These are phyloP conservation scores for Ehretia macrophylla DNA, from an alignment of 257 asterid genomes.

Conservation along the genomic window DNA sequence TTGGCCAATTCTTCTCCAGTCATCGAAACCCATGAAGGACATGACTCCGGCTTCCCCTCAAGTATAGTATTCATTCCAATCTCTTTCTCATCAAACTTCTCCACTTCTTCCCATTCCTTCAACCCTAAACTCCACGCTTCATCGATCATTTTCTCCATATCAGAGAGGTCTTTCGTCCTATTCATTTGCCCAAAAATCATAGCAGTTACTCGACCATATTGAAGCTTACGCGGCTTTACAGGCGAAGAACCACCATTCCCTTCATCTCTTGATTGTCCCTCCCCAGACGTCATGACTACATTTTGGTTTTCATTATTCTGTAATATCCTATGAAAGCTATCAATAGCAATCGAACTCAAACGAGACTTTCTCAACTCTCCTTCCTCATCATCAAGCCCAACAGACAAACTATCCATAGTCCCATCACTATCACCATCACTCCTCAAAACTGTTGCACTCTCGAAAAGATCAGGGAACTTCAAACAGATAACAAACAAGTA, in stretches of 20 bases:
- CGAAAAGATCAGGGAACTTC: constrained; percentile 65
- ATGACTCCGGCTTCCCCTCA: constrained; percentile 92
- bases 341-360: constrained; percentile 29
- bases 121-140: constrained; percentile 87
- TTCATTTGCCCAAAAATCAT: constrained; percentile 44
- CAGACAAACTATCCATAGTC: constrained; percentile 32
- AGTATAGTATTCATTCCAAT: constrained; percentile 60
- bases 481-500: constrained; percentile 63
- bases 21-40: constrained; percentile 86
- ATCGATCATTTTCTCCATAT: constrained; percentile 73
- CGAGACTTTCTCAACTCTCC: constrained; percentile 32
- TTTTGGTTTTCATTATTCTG: constrained; percentile 42
- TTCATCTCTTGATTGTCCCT: constrained; percentile 25
- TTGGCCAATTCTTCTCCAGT: constrained; percentile 55
- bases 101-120: constrained; percentile 93
- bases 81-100: constrained; percentile 49
- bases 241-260: constrained; percentile 9
- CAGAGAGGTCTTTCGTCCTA: constrained; percentile 44
- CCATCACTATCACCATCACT: constrained; percentile 25
- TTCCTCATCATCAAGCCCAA: constrained; percentile 26
- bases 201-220: constrained; percentile 76
- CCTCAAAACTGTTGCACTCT: constrained; percentile 49
- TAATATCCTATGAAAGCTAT: constrained; percentile 48
- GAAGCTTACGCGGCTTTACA: constrained; percentile 38
- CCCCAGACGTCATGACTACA: constrained; percentile 28